These are phyloP conservation scores for Saccharomycopsis schoenii DNA, from an alignment of 805 yeast species.

Conservation along the genomic window DNA sequence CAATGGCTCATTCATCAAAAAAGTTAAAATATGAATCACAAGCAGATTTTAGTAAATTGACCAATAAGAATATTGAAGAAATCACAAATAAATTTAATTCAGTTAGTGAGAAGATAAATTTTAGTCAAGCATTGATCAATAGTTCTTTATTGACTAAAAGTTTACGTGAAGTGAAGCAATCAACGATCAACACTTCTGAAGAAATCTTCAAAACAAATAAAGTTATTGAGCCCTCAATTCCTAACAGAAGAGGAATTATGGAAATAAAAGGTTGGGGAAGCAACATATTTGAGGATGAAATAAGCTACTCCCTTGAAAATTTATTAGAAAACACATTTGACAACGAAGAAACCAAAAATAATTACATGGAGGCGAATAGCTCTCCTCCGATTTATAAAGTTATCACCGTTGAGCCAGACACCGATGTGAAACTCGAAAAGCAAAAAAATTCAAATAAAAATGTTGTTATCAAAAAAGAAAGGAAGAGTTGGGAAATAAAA, in stretches of 20 bases:
- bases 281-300: neutral
- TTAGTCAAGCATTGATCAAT: neutral
- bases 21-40: neutral
- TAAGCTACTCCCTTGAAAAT: neutral
- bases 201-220: neutral
- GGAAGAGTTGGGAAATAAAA: too few relatives aligned
- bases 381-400: neutral
- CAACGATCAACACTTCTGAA: neutral
- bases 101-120: neutral
- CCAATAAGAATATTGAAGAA: neutral
- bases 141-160: neutral
- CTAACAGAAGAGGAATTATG: neutral
- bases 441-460: too few relatives aligned
- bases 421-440: neutral
- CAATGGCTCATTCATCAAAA: neutral
- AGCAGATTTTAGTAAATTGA: neutral
- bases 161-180: neutral
- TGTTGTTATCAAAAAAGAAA: too few relatives aligned
- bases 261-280: neutral
- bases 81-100: neutral
- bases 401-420: neutral
- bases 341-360: neutral
- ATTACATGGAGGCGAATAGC: neutral
- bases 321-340: neutral
- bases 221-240: neutral